Percentiles rank a stretch among this genome's conserved stretches.
Conservation (phyloP, 73 alveolate species). For the Paramecium primaurelia region DNA sequence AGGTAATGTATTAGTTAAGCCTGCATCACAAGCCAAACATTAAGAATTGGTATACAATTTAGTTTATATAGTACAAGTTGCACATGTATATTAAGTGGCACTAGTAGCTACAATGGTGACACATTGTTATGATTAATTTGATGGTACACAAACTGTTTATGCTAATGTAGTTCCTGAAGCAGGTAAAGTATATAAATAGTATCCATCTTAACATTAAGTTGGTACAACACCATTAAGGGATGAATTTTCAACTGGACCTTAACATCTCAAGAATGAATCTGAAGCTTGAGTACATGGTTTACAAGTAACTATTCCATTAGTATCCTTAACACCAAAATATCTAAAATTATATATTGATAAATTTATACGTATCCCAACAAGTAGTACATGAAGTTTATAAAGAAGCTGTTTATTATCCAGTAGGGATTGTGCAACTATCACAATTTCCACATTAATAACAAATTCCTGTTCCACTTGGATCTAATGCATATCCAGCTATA, state of each 20-base stretch:
- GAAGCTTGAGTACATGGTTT: neutral
- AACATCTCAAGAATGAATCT: neutral
- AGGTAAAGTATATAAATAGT: neutral
- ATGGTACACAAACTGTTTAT: neutral
- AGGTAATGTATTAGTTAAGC: neutral
- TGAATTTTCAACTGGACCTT: neutral
- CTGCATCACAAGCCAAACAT: neutral
- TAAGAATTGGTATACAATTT: neutral
- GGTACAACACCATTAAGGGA: neutral
- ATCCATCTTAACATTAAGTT: slow-evolving; percentile 28
- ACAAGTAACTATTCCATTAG: neutral
- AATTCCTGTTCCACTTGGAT: neutral
- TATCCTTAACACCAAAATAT: neutral
- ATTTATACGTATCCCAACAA: neutral
- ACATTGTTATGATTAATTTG: neutral
- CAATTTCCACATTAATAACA: neutral
- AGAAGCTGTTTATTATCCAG: neutral
- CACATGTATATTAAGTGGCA: neutral
- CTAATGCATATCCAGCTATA: neutral
- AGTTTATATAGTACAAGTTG: neutral
- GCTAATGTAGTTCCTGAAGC: neutral
- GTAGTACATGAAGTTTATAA: neutral
- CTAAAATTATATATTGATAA: neutral
- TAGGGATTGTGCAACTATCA: neutral
- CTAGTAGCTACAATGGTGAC: neutral